Conservation (phyloP, 306 rosid species). For the Gleditsia sinensis region DNA sequence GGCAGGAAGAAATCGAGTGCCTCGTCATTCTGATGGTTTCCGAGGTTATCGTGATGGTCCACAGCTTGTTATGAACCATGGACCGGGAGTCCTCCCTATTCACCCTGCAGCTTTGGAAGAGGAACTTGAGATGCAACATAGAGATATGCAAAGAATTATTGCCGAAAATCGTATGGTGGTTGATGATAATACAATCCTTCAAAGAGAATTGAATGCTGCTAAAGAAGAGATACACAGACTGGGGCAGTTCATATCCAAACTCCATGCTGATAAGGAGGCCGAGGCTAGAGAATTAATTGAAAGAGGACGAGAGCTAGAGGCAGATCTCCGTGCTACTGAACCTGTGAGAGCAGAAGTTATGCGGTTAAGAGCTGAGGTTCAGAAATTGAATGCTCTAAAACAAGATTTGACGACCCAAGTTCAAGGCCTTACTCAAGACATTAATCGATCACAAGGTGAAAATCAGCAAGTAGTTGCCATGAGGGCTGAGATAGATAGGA, state of each 20-base stretch:
- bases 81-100: constrained; percentile 33
- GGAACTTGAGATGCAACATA: constrained; percentile 47
- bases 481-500: no score
- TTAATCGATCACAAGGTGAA: constrained; percentile 44
- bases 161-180: constrained; percentile 47
- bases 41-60: constrained; percentile 43
- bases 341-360: constrained; percentile 48
- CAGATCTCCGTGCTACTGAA: constrained; percentile 51
- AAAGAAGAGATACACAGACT: constrained; percentile 53
- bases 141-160: constrained; percentile 46
- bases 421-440: constrained; percentile 50
- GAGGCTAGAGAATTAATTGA: constrained; percentile 40
- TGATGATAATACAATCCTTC: constrained; percentile 53
- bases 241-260: constrained; percentile 41
- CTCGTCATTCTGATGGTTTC: constrained; percentile 40
- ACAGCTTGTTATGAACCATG: constrained; percentile 32
- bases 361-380: constrained; percentile 49
- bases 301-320: constrained; percentile 49
- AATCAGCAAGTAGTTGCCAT: constrained; percentile 43
- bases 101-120: constrained; percentile 54
- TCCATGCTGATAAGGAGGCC: constrained; percentile 44
- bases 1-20: constrained; percentile 48
- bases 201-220: constrained; percentile 43
- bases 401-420: constrained; percentile 48
- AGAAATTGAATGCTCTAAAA: constrained; percentile 41